Percentiles rank a stretch among this genome's conserved stretches.
These are phyloP conservation scores for Ophiostoma perfectum DNA, from an alignment of 2,329 filamentous ascomycete species.

Conservation along the genomic window DNA sequence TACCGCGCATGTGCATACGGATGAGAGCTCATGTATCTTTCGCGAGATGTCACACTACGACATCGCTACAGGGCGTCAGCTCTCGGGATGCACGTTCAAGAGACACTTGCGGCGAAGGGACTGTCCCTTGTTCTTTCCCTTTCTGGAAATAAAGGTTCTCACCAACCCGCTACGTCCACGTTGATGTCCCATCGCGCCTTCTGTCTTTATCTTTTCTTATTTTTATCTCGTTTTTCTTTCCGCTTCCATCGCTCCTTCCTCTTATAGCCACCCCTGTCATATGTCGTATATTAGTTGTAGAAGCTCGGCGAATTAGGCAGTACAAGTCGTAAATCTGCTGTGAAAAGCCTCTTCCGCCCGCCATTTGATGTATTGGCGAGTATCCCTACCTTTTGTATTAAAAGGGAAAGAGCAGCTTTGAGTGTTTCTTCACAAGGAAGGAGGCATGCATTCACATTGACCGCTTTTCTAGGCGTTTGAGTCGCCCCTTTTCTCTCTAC, in stretches of 20 bases:
- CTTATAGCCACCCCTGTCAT: not conserved
- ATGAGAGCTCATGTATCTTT: not conserved
- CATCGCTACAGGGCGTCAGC: too few species aligned
- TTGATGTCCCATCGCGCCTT: slow-evolving; percentile 1
- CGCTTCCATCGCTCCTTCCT: not conserved
- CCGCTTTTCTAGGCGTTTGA: not conserved
- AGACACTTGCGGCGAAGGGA: too few species aligned
- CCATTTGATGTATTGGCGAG: not conserved
- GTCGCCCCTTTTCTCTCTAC: not conserved
- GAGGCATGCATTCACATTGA: not conserved
- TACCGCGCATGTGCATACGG: not conserved
- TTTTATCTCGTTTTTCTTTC: not conserved
- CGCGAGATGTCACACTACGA: not conserved
- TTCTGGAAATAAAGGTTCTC: not conserved
- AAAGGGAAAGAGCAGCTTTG: not conserved
- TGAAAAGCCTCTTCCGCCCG: not conserved
- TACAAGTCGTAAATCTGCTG: not conserved
- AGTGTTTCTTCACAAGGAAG: not conserved
- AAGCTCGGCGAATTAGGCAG: not conserved
- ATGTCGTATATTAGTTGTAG: not conserved
- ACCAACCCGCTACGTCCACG: slow-evolving; percentile 6
- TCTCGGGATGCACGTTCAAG: too few species aligned
- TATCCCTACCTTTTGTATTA: not conserved
- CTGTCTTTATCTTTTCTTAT: not conserved
- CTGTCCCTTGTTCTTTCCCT: not conserved